Base-by-base conservation (phyloP, 768 basidiomycete species). In the Mycena galericulata region DNA sequence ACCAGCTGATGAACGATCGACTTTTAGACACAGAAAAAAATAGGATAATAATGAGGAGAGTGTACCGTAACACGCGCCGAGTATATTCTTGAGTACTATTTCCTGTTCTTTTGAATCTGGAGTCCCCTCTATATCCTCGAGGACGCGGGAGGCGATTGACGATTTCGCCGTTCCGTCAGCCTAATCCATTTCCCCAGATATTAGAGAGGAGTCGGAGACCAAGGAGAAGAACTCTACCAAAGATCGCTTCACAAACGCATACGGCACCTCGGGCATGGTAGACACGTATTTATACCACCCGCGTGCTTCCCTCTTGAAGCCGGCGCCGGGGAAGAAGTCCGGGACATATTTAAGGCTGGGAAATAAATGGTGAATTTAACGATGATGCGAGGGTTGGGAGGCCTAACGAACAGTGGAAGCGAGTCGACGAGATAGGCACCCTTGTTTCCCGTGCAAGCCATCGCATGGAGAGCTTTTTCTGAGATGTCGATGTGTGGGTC, bases 231-330 rank as follows among this genome's bases (percentile, higher is more conserved):
- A n/a, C 5, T 50, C 14, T 30, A 64, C 62, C 53, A 43, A 14
- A 15, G 62, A 30, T 12, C 36, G n/a, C n/a, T n/a, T n/a, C n/a
- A n/a, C n/a, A n/a, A n/a, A n/a, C n/a, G n/a, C n/a, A n/a, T n/a
- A n/a, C 11, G 62, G 62, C n/a, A 55, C 32, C 1, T 34, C 4
- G 2, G 53, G 62, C 62, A 56, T 56, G 15, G 32, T 26, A 9
- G 72, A 61, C n/a, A 79, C 73, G 0, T 74, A 75, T 6, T 65
- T 66, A 14, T 57, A 53, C 79, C 77, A 82, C 43, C 76, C 72
- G n/a, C 69, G 73, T 0, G 81, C 82, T 54, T 73, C 71, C 55
- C 58, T 45, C 72, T 83, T 80, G 74, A 84, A 83, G 2, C 60
- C 68, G 12, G 82, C 82, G 10, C n/a, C n/a, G n/a, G n/a, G n/a